Evolutionary conservation across 2,329 filamentous ascomycete genomes (phyloP).

Genomic region (Botrytis medusae): DNA sequence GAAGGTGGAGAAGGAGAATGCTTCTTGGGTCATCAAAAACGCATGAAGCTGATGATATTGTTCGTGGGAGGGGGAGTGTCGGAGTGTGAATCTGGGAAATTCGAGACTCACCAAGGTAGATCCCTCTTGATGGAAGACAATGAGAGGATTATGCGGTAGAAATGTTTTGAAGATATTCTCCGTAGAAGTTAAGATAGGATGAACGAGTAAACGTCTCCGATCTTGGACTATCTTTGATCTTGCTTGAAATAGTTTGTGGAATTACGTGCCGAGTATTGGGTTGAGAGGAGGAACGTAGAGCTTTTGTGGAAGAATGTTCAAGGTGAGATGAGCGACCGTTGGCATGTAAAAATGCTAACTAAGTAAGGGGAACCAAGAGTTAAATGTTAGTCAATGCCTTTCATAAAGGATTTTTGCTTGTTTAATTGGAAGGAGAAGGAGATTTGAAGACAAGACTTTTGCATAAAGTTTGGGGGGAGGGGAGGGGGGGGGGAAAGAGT

Average conservation of each 20-base stretch:
- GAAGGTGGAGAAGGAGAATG: slow-evolving; percentile 27
- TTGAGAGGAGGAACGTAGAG: slow-evolving; percentile 32
- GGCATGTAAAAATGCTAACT: slow-evolving; percentile 38
- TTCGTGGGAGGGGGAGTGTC: slow-evolving; percentile 10
- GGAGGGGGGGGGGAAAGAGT: not conserved
- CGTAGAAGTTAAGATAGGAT: slow-evolving; percentile 36
- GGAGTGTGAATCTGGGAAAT: not conserved
- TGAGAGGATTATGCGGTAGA: slow-evolving; percentile 3
- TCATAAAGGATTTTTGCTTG: not conserved
- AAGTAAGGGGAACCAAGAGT: slow-evolving; percentile 31
- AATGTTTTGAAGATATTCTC: slow-evolving; percentile 22
- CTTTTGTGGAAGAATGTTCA: slow-evolving; percentile 24
- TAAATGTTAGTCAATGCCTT: slow-evolving; percentile 34
- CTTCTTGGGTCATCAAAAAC: slow-evolving; percentile 10
- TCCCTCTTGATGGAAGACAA: slow-evolving; percentile 29
- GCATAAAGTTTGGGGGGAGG: slow-evolving; percentile 1
- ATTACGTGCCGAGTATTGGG: slow-evolving; percentile 31
- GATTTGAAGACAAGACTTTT: not conserved
- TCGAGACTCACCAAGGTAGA: slow-evolving; percentile 24
- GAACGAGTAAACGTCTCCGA: slow-evolving; percentile 43
- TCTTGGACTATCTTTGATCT: slow-evolving; percentile 29
- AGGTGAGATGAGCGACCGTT: slow-evolving; percentile 35
- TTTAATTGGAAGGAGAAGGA: not conserved
- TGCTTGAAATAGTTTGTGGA: slow-evolving; percentile 25
- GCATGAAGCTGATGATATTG: slow-evolving; percentile 23